Conservation (phyloP, 345 rosid species). For the Populus nigra region DNA sequence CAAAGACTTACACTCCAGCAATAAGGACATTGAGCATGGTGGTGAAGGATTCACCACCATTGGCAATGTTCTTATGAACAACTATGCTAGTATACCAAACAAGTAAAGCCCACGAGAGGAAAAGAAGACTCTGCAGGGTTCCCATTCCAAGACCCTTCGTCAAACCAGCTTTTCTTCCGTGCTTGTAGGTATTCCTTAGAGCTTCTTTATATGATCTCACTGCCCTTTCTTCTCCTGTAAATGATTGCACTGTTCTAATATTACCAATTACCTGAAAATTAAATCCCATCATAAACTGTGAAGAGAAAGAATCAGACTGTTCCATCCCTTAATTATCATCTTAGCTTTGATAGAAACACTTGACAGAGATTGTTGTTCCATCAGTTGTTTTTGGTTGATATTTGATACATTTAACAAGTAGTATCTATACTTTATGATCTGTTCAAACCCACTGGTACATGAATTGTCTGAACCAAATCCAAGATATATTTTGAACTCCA, state of each 20-base stretch:
- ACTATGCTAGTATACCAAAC: constrained; percentile 88
- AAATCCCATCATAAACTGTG: neutral
- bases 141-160: constrained; percentile 92
- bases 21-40: constrained; percentile 97
- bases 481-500: too few relatives aligned
- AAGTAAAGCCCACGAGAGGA: constrained; percentile 91
- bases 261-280: constrained; percentile 74
- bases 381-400: too few relatives aligned
- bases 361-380: too few relatives aligned
- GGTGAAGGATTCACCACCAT: constrained; percentile 92
- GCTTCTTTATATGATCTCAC: constrained; percentile 70
- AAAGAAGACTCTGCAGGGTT: constrained; percentile 72
- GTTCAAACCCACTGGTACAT: too few relatives aligned
- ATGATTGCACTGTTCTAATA: constrained; percentile 94
- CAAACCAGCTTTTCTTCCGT: constrained; percentile 80
- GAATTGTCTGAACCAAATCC: too few relatives aligned
- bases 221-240: constrained; percentile 86
- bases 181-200: constrained; percentile 55
- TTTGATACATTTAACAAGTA: too few relatives aligned
- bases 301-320: too few relatives aligned
- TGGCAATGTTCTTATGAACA: constrained; percentile 73
- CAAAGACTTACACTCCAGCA: constrained; percentile 71
- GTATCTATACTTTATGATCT: too few relatives aligned
- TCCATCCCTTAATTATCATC: too few relatives aligned
- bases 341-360: too few relatives aligned